phyloP scores from a whole-genome alignment of 306 rosid species.

The Prunus mira region DNA sequence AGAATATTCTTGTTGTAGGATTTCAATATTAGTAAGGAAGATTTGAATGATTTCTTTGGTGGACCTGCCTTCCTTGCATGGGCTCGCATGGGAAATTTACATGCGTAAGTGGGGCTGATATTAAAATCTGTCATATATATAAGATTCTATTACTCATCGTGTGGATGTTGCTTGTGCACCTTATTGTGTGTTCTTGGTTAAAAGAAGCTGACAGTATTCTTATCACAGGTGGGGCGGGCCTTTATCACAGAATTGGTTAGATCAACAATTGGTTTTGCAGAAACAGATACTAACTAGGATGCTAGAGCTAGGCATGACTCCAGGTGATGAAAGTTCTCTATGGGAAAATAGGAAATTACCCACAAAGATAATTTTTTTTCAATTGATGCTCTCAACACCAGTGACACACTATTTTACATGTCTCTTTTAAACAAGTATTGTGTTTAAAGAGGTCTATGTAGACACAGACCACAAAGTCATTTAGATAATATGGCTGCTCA shows the following conservation, averaged over 20 bases:
- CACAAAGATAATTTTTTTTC: background rate
- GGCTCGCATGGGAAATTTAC: conserved; percentile 99
- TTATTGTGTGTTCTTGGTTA: conserved; percentile 24
- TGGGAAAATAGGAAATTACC: background rate
- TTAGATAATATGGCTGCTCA: conserved; percentile 12
- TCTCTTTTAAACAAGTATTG: conserved; percentile 5
- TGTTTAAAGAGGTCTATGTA: background rate
- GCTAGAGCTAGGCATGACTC: conserved; percentile 97
- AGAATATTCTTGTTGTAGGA: conserved; percentile 50
- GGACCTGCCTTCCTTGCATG: conserved; percentile 99
- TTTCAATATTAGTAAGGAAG: conserved; percentile 63
- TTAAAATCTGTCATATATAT: background rate
- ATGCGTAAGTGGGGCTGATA: conserved; percentile 65
- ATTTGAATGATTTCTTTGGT: conserved; percentile 76
- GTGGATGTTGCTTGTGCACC: background rate
- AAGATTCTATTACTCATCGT: background rate
- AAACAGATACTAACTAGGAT: conserved; percentile 72
- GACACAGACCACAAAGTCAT: background rate
- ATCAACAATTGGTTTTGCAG: conserved; percentile 75
- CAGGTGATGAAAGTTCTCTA: conserved; percentile 47
- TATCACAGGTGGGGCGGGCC: conserved; percentile 93
- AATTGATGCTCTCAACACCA: background rate
- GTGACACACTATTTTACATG: background rate
- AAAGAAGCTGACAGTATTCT: conserved; percentile 23
- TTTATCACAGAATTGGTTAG: conserved; percentile 86